phyloP scores from a whole-genome alignment of 169 alveolate genomes.

The Eimeria praecox region DNA sequence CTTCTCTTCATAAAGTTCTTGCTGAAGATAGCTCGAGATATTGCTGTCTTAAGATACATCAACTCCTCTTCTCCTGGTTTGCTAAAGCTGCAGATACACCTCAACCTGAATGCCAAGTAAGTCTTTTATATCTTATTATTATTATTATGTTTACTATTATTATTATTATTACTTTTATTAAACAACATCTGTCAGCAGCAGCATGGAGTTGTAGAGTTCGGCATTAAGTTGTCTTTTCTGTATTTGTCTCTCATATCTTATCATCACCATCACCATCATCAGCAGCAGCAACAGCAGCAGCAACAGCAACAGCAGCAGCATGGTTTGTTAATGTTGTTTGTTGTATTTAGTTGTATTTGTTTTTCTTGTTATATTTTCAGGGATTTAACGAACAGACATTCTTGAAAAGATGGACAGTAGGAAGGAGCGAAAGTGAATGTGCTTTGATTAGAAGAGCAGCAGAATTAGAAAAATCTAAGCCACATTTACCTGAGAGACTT shows the following conservation, averaged over 20 bases:
- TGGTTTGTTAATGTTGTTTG: not conserved
- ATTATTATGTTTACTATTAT: not conserved
- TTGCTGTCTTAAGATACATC: not conserved
- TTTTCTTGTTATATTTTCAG: slow-evolving; percentile 5
- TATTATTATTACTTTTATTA: not conserved
- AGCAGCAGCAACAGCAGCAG: no score
- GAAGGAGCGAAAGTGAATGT: slow-evolving; percentile 1
- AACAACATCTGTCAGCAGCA: no score
- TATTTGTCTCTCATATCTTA: no score
- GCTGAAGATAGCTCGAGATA: slow-evolving; percentile 7
- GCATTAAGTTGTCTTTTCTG: no score
- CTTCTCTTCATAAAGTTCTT: not conserved
- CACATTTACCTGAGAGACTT: not conserved
- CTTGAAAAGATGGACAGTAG: not conserved
- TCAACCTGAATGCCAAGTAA: not conserved
- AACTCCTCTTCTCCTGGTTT: not conserved
- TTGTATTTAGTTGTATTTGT: not conserved
- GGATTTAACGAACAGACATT: not conserved
- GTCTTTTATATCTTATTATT: not conserved
- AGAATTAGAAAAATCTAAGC: not conserved
- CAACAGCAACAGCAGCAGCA: no score
- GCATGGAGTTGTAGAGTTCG: no score
- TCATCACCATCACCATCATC: no score
- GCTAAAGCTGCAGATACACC: not conserved
- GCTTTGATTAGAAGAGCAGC: not conserved